Percentiles rank a stretch among this genome's conserved stretches.
Evolutionary conservation across 768 basidiomycete genomes (phyloP).

Genomic region (Serendipita sp.): DNA sequence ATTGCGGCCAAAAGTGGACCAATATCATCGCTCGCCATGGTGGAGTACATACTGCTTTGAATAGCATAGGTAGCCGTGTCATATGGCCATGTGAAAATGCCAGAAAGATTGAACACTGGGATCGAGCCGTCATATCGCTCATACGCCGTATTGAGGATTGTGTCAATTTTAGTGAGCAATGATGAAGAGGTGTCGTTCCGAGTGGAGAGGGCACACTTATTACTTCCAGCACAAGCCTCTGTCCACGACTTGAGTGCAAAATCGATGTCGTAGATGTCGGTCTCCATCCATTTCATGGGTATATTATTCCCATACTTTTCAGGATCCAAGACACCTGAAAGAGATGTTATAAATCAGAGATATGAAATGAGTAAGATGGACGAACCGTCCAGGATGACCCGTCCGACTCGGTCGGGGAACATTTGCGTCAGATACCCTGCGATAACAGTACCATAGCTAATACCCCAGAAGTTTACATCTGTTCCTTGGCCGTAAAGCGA

Average conservation of each 20-base stretch:
- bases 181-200: not conserved
- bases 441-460: conserved; percentile 6
- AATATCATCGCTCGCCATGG: no score
- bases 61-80: not conserved
- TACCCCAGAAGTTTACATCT: conserved; percentile 3
- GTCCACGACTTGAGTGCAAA: not conserved
- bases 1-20: not conserved
- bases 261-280: not conserved
- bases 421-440: conserved; percentile 4
- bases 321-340: not conserved
- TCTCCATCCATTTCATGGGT: not conserved
- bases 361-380: not conserved
- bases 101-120: not conserved
- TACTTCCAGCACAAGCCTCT: not conserved
- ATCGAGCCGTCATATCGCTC: not conserved
- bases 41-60: not conserved
- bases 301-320: not conserved
- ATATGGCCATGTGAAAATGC: not conserved
- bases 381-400: conserved; percentile 6
- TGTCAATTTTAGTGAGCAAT: not conserved
- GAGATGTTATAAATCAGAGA: not conserved
- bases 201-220: not conserved
- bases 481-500: not conserved
- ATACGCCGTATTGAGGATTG: not conserved
- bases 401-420: conserved; percentile 8